phyloP scores from a whole-genome alignment of 192 early-diverging fungal genomes.

The Coemansia aciculifera region DNA sequence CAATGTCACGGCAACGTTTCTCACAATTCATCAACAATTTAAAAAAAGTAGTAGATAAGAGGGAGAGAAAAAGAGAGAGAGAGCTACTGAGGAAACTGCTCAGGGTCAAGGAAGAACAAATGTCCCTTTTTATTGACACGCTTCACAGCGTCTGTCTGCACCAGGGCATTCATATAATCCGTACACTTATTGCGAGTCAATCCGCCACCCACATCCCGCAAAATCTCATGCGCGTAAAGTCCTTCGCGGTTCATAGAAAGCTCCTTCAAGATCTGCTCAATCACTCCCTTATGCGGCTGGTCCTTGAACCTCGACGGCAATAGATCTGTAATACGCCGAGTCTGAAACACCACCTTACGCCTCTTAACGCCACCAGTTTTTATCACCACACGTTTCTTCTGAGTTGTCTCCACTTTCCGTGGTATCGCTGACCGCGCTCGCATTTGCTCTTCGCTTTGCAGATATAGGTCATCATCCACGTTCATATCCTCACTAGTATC shows the following conservation, averaged over 20 bases:
- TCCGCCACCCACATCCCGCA: slow-evolving; percentile 33
- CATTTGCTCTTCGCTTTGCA: slow-evolving; percentile 8
- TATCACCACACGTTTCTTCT: slow-evolving; percentile 46
- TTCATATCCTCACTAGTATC: slow-evolving; percentile 1
- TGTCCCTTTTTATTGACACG: slow-evolving; percentile 53
- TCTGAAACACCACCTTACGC: slow-evolving; percentile 45
- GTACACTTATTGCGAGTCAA: slow-evolving; percentile 43
- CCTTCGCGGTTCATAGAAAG: slow-evolving; percentile 46
- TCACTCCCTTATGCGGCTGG: slow-evolving; percentile 43
- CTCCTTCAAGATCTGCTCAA: slow-evolving; percentile 51
- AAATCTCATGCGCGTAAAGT: slow-evolving; percentile 49
- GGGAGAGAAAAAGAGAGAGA: neutral
- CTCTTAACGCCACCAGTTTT: slow-evolving; percentile 24
- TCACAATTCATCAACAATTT: neutral
- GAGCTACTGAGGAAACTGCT: slow-evolving; percentile 33
- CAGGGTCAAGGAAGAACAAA: slow-evolving; percentile 50
- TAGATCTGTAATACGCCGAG: slow-evolving; percentile 38
- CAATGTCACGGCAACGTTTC: neutral
- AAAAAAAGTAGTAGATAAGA: neutral
- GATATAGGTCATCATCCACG: neutral
- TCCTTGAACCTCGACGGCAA: slow-evolving; percentile 38
- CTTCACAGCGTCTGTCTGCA: slow-evolving; percentile 31
- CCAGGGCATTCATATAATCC: slow-evolving; percentile 51
- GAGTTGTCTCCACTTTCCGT: neutral
- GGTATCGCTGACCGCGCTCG: neutral